A percentile compares a stretch with the other conserved stretches of the same genome.
phyloP scores from a whole-genome alignment of 2,329 filamentous ascomycete species.

The Byssochlamys sp. region DNA sequence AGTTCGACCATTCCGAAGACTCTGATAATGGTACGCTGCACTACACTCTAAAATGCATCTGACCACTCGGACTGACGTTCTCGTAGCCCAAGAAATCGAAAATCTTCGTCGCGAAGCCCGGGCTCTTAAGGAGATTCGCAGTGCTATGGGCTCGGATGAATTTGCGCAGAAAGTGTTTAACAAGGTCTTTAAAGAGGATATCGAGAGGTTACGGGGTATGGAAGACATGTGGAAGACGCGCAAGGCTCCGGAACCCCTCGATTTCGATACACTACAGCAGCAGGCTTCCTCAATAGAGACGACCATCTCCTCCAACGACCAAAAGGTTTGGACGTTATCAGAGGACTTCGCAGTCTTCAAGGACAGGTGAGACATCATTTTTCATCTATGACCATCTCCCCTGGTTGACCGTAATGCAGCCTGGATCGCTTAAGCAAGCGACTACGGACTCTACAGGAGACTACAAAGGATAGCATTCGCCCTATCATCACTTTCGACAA shows the following conservation, averaged over 20 bases:
- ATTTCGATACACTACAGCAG: constrained; percentile 53
- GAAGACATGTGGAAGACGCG: constrained; percentile 93
- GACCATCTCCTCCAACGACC: constrained; percentile 55
- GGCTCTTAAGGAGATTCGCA: constrained; percentile 71
- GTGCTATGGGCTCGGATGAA: constrained; percentile 65
- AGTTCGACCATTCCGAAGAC: constrained; percentile 70
- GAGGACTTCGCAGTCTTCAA: constrained; percentile 82
- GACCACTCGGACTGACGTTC: constrained; percentile 10
- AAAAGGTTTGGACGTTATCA: constrained; percentile 66
- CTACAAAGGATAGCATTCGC: constrained; percentile 28
- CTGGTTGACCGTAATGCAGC: constrained; percentile 32
- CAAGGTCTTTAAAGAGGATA: constrained; percentile 83
- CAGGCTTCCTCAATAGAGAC: constrained; percentile 44
- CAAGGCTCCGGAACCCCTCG: constrained; percentile 61
- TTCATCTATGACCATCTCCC: not conserved
- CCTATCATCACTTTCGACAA: constrained; percentile 85
- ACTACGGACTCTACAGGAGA: constrained; percentile 54
- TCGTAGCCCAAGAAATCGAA: constrained; percentile 63
- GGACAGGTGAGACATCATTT: constrained; percentile 47
- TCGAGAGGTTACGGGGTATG: constrained; percentile 71
- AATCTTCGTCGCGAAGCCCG: constrained; percentile 76
- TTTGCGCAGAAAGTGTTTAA: constrained; percentile 78
- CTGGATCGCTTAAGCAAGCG: constrained; percentile 66
- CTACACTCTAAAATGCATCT: not conserved
- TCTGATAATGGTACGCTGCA: constrained; percentile 58